Conservation (phyloP, 768 basidiomycete species). For the Phaffia tasmanica region DNA sequence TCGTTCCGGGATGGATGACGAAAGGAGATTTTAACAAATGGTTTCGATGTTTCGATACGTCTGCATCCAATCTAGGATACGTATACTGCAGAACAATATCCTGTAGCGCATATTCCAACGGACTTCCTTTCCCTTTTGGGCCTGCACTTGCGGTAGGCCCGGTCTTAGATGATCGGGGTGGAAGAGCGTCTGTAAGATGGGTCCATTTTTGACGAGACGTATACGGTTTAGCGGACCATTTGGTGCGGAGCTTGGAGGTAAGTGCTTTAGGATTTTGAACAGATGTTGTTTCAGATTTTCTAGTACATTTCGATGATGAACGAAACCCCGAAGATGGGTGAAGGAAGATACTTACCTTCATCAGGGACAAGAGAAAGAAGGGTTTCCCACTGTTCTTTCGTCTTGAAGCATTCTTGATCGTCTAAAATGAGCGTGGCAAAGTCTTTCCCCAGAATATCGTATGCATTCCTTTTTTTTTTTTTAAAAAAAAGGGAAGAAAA, state of each 20-base stretch:
- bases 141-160: not conserved
- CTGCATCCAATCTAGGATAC: conserved; percentile 90
- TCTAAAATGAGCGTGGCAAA: conserved; percentile 60
- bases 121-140: not conserved
- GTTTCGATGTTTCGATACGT: conserved; percentile 94
- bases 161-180: not conserved
- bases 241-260: conserved; percentile 3
- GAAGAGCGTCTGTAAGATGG: conserved; percentile 2
- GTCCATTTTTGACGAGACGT: conserved; percentile 6
- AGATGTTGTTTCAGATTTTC: not conserved
- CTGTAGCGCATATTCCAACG: conserved; percentile 48
- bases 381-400: conserved; percentile 58
- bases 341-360: conserved; percentile 34
- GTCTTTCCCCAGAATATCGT: conserved; percentile 43
- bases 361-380: conserved; percentile 69
- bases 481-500: not conserved
- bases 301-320: not conserved
- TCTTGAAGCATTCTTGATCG: conserved; percentile 74
- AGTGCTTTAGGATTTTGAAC: not conserved
- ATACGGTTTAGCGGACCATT: not conserved
- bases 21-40: conserved; percentile 97
- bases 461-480: not conserved
- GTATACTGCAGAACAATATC: conserved; percentile 88
- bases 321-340: not conserved
- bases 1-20: conserved; percentile 88